Evolutionary conservation across 2,329 filamentous ascomycete genomes (phyloP), one percentile per base, ranked within the genome.

Genomic region (Penicillium verrucosum): DNA sequence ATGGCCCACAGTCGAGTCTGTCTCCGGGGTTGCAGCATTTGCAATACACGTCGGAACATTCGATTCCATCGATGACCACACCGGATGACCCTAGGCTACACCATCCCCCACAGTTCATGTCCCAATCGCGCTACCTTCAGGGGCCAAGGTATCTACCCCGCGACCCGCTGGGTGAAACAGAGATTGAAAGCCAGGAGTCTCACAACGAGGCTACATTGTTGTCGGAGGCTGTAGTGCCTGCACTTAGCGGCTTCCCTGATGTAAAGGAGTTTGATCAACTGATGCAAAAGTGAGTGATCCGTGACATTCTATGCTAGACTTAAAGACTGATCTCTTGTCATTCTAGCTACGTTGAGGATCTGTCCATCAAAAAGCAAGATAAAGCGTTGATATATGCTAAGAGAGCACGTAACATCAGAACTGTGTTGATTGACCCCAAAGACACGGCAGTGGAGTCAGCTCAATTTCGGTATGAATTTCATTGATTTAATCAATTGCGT

Each of bases 291-390:
- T 79, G 69, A 41, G 59, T 36, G 21, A 18, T 21, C n/a, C n/a
- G 11, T 51, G 18, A 11, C 25, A 8, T 29, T 23, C 11, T 9
- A 29, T n/a, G 2, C 16, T 11, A 8, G 12, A 41, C 9, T 25
- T 25, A 18, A 14, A 21, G 5, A 18, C 49, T 45, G 29, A 51
- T 43, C 11, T 34, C 30, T 46, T 41, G 18, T 36, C 21, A 42
- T 51, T 18, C 4, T 36, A 81, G 79, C 46, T 81, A 81, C 59
- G 77, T 81, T 34, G 71, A 77, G 45, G 77, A 78, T 36, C 69
- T 81, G 14, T 81, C 79, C 7, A 70, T 77, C 34, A 81, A 81
- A 61, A 81, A 81, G 53, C 78, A 79, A 65, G 79, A 81, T 60
- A 81, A 81, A 58, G 79, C 79, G 5, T 69, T 81, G 60, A 81